These are phyloP conservation scores for Aureobasidium lini DNA, from an alignment of 2,329 filamentous ascomycete genomes.

Conservation along the genomic window DNA sequence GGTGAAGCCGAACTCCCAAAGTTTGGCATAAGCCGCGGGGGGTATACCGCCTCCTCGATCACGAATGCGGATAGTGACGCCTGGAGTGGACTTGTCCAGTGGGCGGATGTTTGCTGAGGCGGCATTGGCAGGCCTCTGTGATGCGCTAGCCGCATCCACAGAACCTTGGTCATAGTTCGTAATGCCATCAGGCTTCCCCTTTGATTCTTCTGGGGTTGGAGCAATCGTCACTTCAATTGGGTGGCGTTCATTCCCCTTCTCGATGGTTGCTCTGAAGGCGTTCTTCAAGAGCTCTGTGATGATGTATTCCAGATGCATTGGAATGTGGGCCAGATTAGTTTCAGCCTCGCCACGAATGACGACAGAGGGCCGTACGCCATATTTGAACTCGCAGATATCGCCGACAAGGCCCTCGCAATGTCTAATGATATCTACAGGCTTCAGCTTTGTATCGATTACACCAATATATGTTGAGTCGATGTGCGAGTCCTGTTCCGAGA, in stretches of 20 bases:
- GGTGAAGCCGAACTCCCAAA: conserved; percentile 97
- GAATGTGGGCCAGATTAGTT: conserved; percentile 87
- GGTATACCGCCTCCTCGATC: conserved; percentile 92
- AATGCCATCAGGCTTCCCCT: conserved; percentile 20
- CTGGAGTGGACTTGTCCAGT: conserved; percentile 53
- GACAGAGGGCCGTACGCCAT: conserved; percentile 76
- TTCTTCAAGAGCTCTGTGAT: conserved; percentile 96
- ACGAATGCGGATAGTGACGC: conserved; percentile 89
- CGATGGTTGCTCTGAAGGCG: conserved; percentile 86
- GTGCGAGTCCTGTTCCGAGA: conserved; percentile 34
- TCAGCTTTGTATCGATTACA: conserved; percentile 85
- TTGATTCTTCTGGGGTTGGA: conserved; percentile 48
- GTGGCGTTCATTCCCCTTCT: conserved; percentile 69
- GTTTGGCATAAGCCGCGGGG: conserved; percentile 72
- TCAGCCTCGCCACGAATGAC: conserved; percentile 77
- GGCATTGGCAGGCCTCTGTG: conserved; percentile 19
- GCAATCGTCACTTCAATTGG: conserved; percentile 91
- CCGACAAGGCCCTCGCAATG: conserved; percentile 84
- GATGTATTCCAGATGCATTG: conserved; percentile 95
- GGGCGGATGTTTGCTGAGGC: conserved; percentile 35
- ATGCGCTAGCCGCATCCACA: conserved; percentile 27
- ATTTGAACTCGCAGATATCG: conserved; percentile 94
- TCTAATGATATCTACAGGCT: conserved; percentile 73
- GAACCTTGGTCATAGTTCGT: conserved; percentile 30
- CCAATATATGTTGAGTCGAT: conserved; percentile 65